Percentiles rank a stretch among this genome's conserved stretches.
phyloP scores from a whole-genome alignment of 176 grass and related monocot genomes.

The Coix lacrymajobi region DNA sequence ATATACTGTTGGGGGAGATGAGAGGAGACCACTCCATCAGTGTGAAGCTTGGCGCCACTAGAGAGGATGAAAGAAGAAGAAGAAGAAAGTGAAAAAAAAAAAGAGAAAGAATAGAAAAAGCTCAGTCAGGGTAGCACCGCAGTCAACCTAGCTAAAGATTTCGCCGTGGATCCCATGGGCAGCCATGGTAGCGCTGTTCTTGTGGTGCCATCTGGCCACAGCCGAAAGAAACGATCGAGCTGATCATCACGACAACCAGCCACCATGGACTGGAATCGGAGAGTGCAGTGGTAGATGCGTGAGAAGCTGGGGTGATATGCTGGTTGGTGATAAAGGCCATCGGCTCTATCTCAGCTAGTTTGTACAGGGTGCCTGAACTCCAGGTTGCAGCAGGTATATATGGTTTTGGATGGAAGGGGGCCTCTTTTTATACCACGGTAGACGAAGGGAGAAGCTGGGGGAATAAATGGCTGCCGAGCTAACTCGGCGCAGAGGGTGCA shows the following conservation, averaged over 20 bases:
- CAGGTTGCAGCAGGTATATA: background rate
- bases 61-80: background rate
- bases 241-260: background rate
- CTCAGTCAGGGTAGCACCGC: constrained; percentile 37
- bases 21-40: background rate
- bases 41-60: background rate
- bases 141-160: background rate
- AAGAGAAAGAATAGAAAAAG: background rate
- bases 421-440: constrained; percentile 26
- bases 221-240: background rate
- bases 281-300: background rate
- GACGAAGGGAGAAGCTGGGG: background rate
- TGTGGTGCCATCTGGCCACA: background rate
- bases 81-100: background rate
- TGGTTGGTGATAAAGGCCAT: constrained; percentile 4
- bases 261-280: background rate
- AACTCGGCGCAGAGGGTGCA: background rate
- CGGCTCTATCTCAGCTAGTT: background rate
- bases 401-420: background rate
- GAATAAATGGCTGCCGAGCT: constrained; percentile 14
- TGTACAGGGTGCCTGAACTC: background rate
- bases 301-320: background rate
- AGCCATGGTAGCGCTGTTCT: background rate
- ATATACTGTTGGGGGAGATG: background rate
- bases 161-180: background rate